These are phyloP conservation scores for Didymellaceae sp. DNA, from an alignment of 2,329 filamentous ascomycete species.

Conservation along the genomic window DNA sequence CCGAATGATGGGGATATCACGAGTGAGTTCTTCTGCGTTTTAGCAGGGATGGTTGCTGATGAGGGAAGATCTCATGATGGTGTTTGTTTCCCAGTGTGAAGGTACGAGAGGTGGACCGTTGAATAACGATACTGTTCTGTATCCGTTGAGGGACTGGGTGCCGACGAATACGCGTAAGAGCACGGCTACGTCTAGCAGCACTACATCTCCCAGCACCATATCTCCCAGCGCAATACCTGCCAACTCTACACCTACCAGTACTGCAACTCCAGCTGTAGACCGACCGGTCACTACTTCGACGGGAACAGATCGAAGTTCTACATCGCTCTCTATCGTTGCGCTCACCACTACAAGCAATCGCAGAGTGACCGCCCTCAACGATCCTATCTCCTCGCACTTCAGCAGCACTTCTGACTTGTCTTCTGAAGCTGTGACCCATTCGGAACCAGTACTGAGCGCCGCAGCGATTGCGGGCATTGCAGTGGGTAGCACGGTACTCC, in stretches of 20 bases:
- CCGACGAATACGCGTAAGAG: neutral
- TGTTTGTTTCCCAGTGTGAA: slow-evolving; percentile 2
- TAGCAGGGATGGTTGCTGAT: neutral
- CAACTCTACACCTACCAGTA: neutral
- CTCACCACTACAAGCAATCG: neutral
- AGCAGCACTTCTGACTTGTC: neutral
- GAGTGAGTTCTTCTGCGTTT: neutral
- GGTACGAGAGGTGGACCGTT: slow-evolving; percentile 1
- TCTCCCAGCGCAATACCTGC: too few relatives aligned
- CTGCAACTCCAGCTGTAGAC: neutral
- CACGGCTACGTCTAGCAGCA: neutral
- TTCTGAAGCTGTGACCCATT: neutral
- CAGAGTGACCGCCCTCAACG: neutral
- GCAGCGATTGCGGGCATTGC: neutral
- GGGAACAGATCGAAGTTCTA: too few relatives aligned
- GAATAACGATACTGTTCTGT: slow-evolving; percentile 1
- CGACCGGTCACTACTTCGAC: neutral
- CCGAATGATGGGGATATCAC: slow-evolving; percentile 4
- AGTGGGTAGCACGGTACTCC: neutral
- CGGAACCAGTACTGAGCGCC: neutral
- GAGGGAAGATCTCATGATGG: neutral
- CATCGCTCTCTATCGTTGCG: too few relatives aligned
- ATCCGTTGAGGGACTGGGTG: neutral
- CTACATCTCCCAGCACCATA: neutral
- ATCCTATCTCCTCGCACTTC: neutral